Base-by-base conservation (phyloP, 1,284 basidiomycete genomes). In the Ustilago trichophora region DNA sequence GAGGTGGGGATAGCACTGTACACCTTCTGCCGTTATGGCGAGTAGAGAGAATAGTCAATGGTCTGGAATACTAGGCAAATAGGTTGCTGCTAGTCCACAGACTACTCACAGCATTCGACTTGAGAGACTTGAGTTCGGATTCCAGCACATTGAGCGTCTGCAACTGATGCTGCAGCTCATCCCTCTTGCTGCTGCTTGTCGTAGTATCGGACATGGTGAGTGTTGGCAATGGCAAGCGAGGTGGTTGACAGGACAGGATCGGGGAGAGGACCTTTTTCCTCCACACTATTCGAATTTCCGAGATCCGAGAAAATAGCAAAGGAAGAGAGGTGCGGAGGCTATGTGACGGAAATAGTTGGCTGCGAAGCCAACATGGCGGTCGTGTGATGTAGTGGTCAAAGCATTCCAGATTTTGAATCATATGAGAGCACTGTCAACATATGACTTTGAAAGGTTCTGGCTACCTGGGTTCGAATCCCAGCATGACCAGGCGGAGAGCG, bases 401-500 rank as follows among this genome's bases (percentile, higher is more conserved):
- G 43, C 44, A 53, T 34, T 40, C 42, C 46, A 40, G 47, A 33
- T 44, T 46, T 46, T 50, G 46, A n/a, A n/a, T n/a, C n/a, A n/a
- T n/a, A n/a, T n/a, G n/a, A n/a, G n/a, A n/a, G n/a, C n/a, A n/a
- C n/a, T n/a, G n/a, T n/a, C n/a, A n/a, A n/a, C n/a, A n/a, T n/a
- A n/a, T n/a, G 19, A 29, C 21, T 16, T 29, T 25, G 6, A 48
- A 50, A 38, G 32, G 10, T 65, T 64, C 60, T 53, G 55, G 45
- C 40, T 21, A 65, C 62, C 62, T 58, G 54, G 55, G 43, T 65
- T 65, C 55, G 62, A 58, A 37, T 51, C 51, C 55, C 55, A 55
- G 62, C 55, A 65, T 32, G 62, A 59, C 47, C 58, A 26, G 13
- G 15, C 34, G n/a, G n/a, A n/a, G n/a, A n/a, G n/a, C n/a, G n/a